Base-by-base conservation (phyloP, 2,329 filamentous ascomycete genomes). In the Juglanconis juglandina region DNA sequence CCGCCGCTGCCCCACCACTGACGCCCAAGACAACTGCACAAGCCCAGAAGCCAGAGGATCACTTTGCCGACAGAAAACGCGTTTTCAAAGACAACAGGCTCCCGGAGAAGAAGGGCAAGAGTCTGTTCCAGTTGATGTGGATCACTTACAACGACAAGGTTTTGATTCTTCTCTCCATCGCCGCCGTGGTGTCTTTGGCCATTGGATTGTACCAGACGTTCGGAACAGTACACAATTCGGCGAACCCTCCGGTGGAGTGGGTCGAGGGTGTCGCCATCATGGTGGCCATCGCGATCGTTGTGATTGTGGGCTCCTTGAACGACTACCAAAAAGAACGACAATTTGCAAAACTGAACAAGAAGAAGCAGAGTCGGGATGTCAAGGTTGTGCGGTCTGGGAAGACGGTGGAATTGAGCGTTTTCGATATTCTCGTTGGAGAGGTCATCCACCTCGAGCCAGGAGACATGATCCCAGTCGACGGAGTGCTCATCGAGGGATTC, bases 111-210 rank as follows among this genome's bases (percentile, higher is more conserved):
- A 91, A 92, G 75, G 83, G 87, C 49, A 92, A 92, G 76, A 88
- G 79, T 64, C 80, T 92, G 46, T 77, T 90, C 49, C 78, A 90
- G 69, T 78, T 93, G 47, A 89, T 91, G 74, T 92, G 89, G 89
- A 89, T 92, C 67, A 91, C 90, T 0, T 91, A 91, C 72, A 91
- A 92, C 74, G 90, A 93, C 79, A 93, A 92, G 71, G 87, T 93
- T 3, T 77, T 92, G 50, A 89, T 91, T 61, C 77, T 92, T 5
- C 78, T 92, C 58, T 89, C 87, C 0, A 77, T 83, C 53, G 90
- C 90, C 48, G 90, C 90, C 3, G 79, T 86, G 42, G 84, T 93
- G 53, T 92, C 89, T 49, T 79, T 93, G 48, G 88, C 86, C 5
- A 81, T 93, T 47, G 90, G 90, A 52, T 77, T 92, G 0, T 93